Conservation (phyloP, 805 yeast species). For the Spathaspora sp. region DNA sequence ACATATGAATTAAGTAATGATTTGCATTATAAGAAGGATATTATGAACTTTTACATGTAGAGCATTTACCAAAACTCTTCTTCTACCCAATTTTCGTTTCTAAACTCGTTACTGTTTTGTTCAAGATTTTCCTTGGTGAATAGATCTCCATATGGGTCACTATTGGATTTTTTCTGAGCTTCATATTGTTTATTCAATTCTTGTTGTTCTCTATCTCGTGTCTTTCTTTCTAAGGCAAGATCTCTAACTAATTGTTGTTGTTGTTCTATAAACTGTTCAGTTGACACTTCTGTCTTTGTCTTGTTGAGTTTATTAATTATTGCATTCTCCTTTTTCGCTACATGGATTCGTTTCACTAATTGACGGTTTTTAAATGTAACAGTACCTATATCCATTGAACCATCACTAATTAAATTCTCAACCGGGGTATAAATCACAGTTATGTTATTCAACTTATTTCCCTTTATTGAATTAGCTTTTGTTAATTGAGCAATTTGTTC, state of each 20-base stretch:
- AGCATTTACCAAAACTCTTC: conserved; percentile 30
- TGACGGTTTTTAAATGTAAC: conserved; percentile 66
- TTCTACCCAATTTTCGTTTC: conserved; percentile 34
- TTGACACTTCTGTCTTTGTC: conserved; percentile 54
- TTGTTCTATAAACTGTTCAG: conserved; percentile 39
- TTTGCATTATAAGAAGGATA: background rate
- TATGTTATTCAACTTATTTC: conserved; percentile 64
- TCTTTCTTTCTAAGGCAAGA: conserved; percentile 37
- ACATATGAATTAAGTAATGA: background rate
- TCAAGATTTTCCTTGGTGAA: conserved; percentile 29
- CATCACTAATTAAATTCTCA: conserved; percentile 61
- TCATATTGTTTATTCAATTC: conserved; percentile 34
- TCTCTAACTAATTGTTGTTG: conserved; percentile 27
- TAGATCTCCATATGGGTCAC: conserved; percentile 31
- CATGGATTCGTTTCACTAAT: conserved; percentile 48
- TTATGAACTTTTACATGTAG: too few species aligned
- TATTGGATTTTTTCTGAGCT: conserved; percentile 34
- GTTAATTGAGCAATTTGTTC: conserved; percentile 62
- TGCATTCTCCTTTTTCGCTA: conserved; percentile 55
- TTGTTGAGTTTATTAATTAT: conserved; percentile 61
- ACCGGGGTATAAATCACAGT: conserved; percentile 74
- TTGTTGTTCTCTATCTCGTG: conserved; percentile 29
- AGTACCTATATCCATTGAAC: conserved; percentile 75
- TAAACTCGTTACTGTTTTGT: conserved; percentile 27
- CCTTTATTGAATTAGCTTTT: conserved; percentile 73